Conservation (phyloP, 2,329 filamentous ascomycete species). For the Chaetoscypha palmicola region DNA sequence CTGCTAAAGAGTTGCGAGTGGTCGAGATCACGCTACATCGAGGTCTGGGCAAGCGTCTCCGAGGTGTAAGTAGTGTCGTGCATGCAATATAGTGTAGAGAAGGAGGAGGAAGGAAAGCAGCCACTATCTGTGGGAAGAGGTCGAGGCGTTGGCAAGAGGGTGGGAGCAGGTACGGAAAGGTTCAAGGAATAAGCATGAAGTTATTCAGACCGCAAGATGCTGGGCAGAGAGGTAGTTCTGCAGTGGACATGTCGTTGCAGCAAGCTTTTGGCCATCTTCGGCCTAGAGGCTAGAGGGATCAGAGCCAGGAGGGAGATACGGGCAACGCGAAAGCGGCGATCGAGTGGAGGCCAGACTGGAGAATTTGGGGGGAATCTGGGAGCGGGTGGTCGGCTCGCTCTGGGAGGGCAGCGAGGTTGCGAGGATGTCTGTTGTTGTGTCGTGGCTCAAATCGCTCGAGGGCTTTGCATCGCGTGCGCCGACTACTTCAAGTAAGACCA, state of each 20-base stretch:
- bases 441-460: slow-evolving; percentile 29
- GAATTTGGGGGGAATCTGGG: not conserved
- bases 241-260: slow-evolving; percentile 11
- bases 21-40: slow-evolving; percentile 21
- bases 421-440: slow-evolving; percentile 16
- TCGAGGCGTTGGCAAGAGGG: not conserved
- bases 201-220: slow-evolving; percentile 18
- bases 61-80: slow-evolving; percentile 4
- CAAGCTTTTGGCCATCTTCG: slow-evolving; percentile 10
- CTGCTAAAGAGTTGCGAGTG: slow-evolving; percentile 10
- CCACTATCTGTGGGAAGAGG: not conserved
- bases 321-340: too few relatives aligned
- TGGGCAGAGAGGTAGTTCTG: not conserved
- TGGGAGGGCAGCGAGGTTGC: too few relatives aligned
- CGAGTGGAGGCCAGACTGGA: not conserved
- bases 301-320: too few relatives aligned
- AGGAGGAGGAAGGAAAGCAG: not conserved
- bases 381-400: not conserved
- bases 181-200: slow-evolving; percentile 21
- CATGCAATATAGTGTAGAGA: not conserved
- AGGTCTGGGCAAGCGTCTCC: not conserved
- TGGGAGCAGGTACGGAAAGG: slow-evolving; percentile 1
- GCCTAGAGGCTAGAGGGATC: too few relatives aligned
- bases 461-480: slow-evolving; percentile 23
- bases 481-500: not conserved